Evolutionary conservation across 2,329 filamentous ascomycete genomes (phyloP), one percentile per base, ranked within the genome.

Genomic region (Pezicula rhizophila): DNA sequence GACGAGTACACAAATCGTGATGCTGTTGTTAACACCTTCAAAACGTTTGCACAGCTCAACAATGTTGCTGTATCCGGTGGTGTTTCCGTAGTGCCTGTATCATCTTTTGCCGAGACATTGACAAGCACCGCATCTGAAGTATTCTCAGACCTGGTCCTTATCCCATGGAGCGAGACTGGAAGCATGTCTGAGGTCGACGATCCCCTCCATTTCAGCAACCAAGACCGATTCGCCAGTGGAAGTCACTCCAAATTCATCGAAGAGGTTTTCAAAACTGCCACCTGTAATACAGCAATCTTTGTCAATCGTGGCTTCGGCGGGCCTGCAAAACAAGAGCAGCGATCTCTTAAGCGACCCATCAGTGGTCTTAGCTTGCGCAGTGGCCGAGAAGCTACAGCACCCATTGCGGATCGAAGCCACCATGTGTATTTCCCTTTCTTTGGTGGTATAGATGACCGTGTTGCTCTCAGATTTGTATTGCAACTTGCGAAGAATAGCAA

Each of bases 341-440:
- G 58, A 11, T 67, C 57, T 31, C 57, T 64, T 14, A 66, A 65
- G 45, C 75, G 75, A 6, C 75, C 70, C 4, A 53, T 74, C 38
- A 83, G 82, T 50, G 69, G 73, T 5, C 61, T 82, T 42, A 87
- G 84, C 33, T 66, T 87, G 42, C 74, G 77, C 52, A 81, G 79
- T 55, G 68, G 75, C 28, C 70, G 73, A n/a, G 80, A 85, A 46
- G 69, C 79, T 0, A 68, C 77, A 17, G 70, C 77, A 1, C 80
- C 85, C 0, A 75, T 83, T 5, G 72, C 75, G 5, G 80, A 88
- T 59, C 84, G 82, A 52, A 82, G 80, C 33, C 89, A 95, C 63
- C 89, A 92, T 63, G 77, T 97, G 56, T 91, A 95, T 64, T 74
- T 95, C 47, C 86, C 91, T 0, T 97, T 89, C 68, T 84, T 96